Conservation (phyloP, 352 stramenopile genomes). For the Globisporangium lucens region DNA sequence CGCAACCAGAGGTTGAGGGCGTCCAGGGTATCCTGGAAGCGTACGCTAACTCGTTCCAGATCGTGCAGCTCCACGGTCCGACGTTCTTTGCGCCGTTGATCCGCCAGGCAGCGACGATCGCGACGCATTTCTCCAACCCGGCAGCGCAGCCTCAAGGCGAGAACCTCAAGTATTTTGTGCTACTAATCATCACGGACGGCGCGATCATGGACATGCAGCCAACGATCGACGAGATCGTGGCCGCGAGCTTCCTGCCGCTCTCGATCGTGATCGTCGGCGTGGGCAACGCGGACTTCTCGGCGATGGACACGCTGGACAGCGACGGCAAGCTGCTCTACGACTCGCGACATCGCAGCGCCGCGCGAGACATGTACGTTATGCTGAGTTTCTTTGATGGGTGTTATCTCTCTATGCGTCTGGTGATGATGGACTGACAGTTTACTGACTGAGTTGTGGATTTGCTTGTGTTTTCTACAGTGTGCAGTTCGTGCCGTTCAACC, state of each 20-base stretch:
- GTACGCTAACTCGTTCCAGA: conserved; percentile 66
- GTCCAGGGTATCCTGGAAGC: conserved; percentile 52
- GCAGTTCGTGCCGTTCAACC: conserved; percentile 76
- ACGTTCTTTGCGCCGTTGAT: conserved; percentile 81
- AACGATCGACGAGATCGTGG: conserved; percentile 69
- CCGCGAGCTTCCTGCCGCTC: conserved; percentile 59
- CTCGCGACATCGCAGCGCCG: conserved; percentile 32
- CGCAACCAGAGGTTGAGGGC: conserved; percentile 59
- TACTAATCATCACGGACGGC: conserved; percentile 72
- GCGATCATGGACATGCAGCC: conserved; percentile 77
- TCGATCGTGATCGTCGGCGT: conserved; percentile 85
- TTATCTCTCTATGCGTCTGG: neutral
- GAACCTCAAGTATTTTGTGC: conserved; percentile 73
- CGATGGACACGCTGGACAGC: conserved; percentile 57
- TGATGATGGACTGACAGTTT: neutral
- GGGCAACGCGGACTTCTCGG: conserved; percentile 66
- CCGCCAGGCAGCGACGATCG: conserved; percentile 60
- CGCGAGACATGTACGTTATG: conserved; percentile 61
- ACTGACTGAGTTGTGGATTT: neutral
- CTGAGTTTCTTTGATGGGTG: neutral
- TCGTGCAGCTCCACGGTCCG: conserved; percentile 66
- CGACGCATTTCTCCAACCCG: conserved; percentile 36
- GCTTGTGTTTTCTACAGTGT: conserved; percentile 36
- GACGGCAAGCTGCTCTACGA: conserved; percentile 59
- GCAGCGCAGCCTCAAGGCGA: conserved; percentile 15